Conservation (phyloP, 345 rosid genomes). For the Corchorus capsularis region DNA sequence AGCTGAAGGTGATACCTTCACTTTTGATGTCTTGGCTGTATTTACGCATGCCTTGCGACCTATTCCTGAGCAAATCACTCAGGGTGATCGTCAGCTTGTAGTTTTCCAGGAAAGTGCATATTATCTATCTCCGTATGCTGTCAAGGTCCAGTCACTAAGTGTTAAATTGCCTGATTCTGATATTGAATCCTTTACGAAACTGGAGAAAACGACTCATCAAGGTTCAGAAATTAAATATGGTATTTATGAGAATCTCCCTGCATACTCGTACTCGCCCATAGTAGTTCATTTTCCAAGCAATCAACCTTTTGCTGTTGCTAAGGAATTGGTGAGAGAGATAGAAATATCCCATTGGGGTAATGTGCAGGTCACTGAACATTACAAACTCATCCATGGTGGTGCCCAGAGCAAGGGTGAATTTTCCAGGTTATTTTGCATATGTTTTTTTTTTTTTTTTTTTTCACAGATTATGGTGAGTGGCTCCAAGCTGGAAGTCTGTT, state of each 20-base stretch:
- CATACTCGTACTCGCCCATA: conserved; percentile 68
- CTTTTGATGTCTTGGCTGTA: conserved; percentile 60
- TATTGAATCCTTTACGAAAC: conserved; percentile 75
- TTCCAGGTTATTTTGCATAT: conserved; percentile 55
- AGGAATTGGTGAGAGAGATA: conserved; percentile 78
- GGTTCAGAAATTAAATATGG: conserved; percentile 91
- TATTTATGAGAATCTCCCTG: conserved; percentile 66
- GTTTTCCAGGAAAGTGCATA: conserved; percentile 75
- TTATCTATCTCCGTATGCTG: conserved; percentile 74
- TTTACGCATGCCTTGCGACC: conserved; percentile 67
- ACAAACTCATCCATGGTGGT: conserved; percentile 71
- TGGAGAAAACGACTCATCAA: conserved; percentile 63
- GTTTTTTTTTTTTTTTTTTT: neutral
- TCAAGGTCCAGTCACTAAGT: conserved; percentile 69
- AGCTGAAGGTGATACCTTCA: conserved; percentile 58
- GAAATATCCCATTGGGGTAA: conserved; percentile 98
- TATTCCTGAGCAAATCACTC: conserved; percentile 83
- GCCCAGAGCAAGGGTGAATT: conserved; percentile 91
- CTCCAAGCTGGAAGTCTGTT: conserved; percentile 8
- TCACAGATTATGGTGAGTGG: neutral
- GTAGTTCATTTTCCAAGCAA: conserved; percentile 87
- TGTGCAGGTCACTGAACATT: conserved; percentile 87
- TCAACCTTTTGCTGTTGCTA: conserved; percentile 78
- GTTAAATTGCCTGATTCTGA: conserved; percentile 72
- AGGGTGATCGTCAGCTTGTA: conserved; percentile 87